Evolutionary conservation across 345 rosid species (phyloP).

Genomic region (Carallia pectinifolia): DNA sequence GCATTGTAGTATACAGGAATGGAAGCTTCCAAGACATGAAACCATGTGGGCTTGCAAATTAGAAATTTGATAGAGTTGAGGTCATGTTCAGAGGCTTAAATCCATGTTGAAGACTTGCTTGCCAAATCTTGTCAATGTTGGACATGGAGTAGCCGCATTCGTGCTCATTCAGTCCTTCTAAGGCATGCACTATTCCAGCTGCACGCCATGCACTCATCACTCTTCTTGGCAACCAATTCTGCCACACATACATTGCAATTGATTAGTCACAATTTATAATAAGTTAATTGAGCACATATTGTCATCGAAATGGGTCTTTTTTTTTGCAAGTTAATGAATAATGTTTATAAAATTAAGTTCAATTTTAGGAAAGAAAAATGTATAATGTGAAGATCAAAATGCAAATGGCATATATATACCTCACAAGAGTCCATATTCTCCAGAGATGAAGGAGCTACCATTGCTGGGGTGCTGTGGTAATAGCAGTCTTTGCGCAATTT

Average conservation of each 20-base stretch:
- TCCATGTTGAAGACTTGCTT: slow-evolving; percentile 57
- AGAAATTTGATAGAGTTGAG: slow-evolving; percentile 7
- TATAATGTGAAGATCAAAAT: no score
- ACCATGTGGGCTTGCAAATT: no score
- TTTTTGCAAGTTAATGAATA: no score
- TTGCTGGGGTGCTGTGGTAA: slow-evolving; percentile 60
- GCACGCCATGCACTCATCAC: slow-evolving; percentile 75
- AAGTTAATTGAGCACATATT: no score
- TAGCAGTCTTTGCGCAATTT: slow-evolving; percentile 46
- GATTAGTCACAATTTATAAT: no score
- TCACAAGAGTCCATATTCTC: slow-evolving; percentile 78
- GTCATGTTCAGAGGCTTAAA: slow-evolving; percentile 39
- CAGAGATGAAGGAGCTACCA: slow-evolving; percentile 46
- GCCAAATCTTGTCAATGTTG: slow-evolving; percentile 44
- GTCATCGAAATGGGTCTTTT: no score
- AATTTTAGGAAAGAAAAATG: no score
- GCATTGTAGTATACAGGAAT: no score
- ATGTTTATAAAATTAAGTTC: no score
- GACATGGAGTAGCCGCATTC: slow-evolving; percentile 51
- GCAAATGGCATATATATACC: slow-evolving; percentile 27
- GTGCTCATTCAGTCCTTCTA: slow-evolving; percentile 61
- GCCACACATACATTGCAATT: background rate
- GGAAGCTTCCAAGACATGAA: no score
- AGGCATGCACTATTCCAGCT: slow-evolving; percentile 62
- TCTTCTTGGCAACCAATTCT: slow-evolving; percentile 78